Base-by-base conservation (phyloP, 164 flowering plant species). In the Umbellularia californica region DNA sequence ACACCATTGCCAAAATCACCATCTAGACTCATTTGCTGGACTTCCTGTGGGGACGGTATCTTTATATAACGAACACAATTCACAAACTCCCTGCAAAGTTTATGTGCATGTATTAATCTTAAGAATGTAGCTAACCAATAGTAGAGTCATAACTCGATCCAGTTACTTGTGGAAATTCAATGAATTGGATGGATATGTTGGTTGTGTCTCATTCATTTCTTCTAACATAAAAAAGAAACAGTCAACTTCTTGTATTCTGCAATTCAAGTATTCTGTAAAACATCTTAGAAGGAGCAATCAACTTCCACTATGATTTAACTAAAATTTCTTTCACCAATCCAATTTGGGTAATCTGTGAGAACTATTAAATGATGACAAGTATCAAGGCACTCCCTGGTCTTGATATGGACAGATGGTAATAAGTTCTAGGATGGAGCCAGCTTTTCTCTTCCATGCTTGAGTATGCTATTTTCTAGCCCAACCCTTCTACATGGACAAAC, bases 41-140 rank as follows among this genome's bases (percentile, higher is more conserved):
- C 99, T 87, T 95, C 99, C 79, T 90, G 94, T 51, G 99, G 97
- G 25, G 98, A 93, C 52, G 93, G 83, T 65, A 95, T 95, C 85
- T 86, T 93, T 78, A 95, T 90, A 84, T 90, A 85, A 1, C 93
- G 89, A 9, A 95, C 96, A 78, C 97, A 95, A 79, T 74, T 92
- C 69, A 93, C 97, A 78, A 93, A 95, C 76, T 95, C 98, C 87
- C 99, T 95, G 93, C 58, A 79, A 58, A 81, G 14, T 15, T 47
- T 50, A 24, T 4, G 47, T 41, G 58, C 20, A 55, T 3, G 20
- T 55, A 55, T 55, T 4, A 64, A 22, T 22, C 67, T 20, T 3
- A 24, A 41, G 9, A 9, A 0, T 64, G 24, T 64, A 24, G 67
- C 28, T 20, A 22, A 64, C 67, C 12, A 11, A 20, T 12, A 64